Conservation (phyloP, 768 basidiomycete species). For the Fistulinella prunicolor region DNA sequence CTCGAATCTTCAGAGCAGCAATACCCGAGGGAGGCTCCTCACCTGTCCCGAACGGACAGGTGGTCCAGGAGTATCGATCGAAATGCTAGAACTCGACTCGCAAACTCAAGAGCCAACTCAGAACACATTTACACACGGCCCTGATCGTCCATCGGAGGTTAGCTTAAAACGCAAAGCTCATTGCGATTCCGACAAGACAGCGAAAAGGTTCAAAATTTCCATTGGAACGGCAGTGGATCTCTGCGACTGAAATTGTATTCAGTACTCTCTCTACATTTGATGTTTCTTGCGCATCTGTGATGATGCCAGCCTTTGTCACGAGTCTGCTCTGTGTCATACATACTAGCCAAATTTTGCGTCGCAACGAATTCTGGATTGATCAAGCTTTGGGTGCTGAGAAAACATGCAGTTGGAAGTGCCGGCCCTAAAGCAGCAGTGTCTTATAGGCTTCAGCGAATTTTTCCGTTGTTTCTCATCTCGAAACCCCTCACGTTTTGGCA, state of each 20-base stretch:
- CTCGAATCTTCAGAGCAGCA: constrained; percentile 4
- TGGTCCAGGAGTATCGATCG: not conserved
- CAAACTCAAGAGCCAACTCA: constrained; percentile 45
- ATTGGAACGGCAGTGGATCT: constrained; percentile 67
- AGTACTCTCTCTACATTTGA: no score
- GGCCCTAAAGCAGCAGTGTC: constrained; percentile 39
- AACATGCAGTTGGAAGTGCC: constrained; percentile 23
- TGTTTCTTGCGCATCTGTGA: no score
- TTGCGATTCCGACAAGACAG: constrained; percentile 12
- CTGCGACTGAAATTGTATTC: constrained; percentile 50
- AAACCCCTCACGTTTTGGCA: constrained; percentile 47
- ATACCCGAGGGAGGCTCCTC: not conserved
- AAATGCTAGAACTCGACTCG: constrained; percentile 19
- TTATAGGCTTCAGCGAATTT: not conserved
- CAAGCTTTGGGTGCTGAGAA: no score
- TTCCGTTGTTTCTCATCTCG: not conserved
- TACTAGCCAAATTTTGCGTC: no score
- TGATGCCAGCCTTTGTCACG: no score
- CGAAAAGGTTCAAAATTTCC: constrained; percentile 72
- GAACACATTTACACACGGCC: constrained; percentile 13
- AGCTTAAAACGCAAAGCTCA: constrained; percentile 35
- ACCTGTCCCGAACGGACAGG: not conserved
- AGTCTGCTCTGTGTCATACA: not conserved
- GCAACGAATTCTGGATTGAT: no score
- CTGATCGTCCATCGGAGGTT: constrained; percentile 19